phyloP scores from a whole-genome alignment of 371 early-diverging fungal species.

The Circinella minor region DNA sequence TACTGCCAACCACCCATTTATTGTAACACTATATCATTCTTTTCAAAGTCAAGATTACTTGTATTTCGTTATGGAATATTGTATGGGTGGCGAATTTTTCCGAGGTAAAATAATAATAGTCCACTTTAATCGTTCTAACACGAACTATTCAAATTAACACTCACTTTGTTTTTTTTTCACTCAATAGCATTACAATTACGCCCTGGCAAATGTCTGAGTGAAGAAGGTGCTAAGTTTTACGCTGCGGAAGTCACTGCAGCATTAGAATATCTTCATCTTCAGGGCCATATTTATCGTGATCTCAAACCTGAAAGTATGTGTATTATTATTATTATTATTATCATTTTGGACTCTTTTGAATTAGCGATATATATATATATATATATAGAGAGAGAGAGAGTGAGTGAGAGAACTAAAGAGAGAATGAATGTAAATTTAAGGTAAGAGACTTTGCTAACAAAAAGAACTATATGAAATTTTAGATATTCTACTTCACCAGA shows the following conservation, averaged over 20 bases:
- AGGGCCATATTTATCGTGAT: slow-evolving; percentile 98
- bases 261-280: slow-evolving; percentile 95
- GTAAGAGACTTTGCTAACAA: too few species aligned
- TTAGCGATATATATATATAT: too few species aligned
- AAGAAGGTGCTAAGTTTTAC: slow-evolving; percentile 94
- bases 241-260: slow-evolving; percentile 96
- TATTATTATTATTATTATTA: background rate
- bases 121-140: background rate
- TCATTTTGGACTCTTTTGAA: too few species aligned
- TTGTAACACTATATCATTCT: slow-evolving; percentile 95
- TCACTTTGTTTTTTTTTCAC: background rate
- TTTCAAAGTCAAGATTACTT: slow-evolving; percentile 95
- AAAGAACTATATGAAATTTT: background rate
- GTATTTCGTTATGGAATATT: slow-evolving; percentile 98
- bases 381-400: too few species aligned
- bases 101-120: slow-evolving; percentile 58
- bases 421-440: too few species aligned
- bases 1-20: slow-evolving; percentile 94
- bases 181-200: slow-evolving; percentile 76
- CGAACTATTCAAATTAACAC: background rate
- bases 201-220: slow-evolving; percentile 84
- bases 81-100: slow-evolving; percentile 98
- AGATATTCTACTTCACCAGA: slow-evolving; percentile 92
- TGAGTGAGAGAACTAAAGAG: too few species aligned
- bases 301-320: slow-evolving; percentile 97